Conservation (phyloP, 2,329 filamentous ascomycete species). For the Aureobasidium subglaciale region DNA sequence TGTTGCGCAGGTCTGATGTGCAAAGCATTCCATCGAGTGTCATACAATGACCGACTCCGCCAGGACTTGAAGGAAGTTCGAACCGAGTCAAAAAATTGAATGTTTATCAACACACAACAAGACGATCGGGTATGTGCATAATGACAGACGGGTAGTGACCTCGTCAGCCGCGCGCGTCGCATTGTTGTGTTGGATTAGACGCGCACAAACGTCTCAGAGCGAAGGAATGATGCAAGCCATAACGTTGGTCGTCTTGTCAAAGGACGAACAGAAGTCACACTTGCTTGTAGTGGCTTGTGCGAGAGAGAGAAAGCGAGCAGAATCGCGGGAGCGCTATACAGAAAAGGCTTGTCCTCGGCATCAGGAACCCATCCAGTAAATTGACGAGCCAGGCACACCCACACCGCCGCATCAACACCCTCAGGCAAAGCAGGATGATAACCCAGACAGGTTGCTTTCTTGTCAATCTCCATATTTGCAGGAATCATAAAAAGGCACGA, state of each 20-base stretch:
- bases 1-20: conserved; percentile 6
- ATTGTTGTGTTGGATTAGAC: background rate
- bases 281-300: conserved; percentile 3
- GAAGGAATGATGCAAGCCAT: conserved; percentile 1
- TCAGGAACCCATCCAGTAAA: conserved; percentile 13
- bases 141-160: conserved; percentile 1
- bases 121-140: background rate
- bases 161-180: conserved; percentile 1
- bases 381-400: conserved; percentile 4
- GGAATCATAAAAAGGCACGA: conserved; percentile 1
- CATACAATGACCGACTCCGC: background rate
- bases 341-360: conserved; percentile 8
- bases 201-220: background rate
- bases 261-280: background rate
- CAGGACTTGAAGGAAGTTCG: background rate
- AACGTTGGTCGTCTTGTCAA: background rate
- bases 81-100: background rate
- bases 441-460: background rate
- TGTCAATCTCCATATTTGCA: conserved; percentile 6
- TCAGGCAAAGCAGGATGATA: background rate
- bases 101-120: background rate
- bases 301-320: background rate
- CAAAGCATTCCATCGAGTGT: conserved; percentile 12
- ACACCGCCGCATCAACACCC: background rate
- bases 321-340: background rate